phyloP scores from a whole-genome alignment of 1,139 yeast genomes.

The Geotrichum candidum region DNA sequence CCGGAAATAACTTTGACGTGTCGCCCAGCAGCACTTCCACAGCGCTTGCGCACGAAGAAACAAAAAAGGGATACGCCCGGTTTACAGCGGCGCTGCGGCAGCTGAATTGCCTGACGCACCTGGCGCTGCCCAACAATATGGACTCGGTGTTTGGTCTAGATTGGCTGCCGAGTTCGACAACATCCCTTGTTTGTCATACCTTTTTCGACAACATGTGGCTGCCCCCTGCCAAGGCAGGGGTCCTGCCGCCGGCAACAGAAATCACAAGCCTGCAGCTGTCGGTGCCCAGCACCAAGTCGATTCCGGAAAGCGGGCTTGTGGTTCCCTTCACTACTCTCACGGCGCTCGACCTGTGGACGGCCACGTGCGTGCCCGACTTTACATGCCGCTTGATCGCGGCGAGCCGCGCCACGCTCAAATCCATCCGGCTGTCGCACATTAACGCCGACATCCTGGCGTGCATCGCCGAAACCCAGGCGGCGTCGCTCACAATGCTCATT shows the following conservation, averaged over 20 bases:
- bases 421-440: neutral
- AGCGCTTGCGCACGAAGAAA: neutral
- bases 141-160: neutral
- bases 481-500: neutral
- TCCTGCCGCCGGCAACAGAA: neutral
- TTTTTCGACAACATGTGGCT: conserved; percentile 1
- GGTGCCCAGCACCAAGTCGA: neutral
- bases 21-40: neutral
- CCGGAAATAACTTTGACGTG: neutral
- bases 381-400: neutral
- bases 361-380: neutral
- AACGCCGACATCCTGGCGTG: neutral
- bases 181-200: neutral
- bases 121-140: conserved; percentile 1
- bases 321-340: neutral
- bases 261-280: neutral
- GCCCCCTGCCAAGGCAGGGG: neutral
- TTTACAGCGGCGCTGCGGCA: neutral
- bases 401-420: neutral
- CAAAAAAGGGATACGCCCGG: neutral
- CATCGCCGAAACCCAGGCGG: neutral
- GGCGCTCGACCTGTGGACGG: conserved; percentile 2
- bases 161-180: neutral
- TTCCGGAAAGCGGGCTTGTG: neutral
- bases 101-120: neutral